Evolutionary conservation across 2,329 filamentous ascomycete species (phyloP), one percentile per base, ranked within the genome.

Genomic region (Metarhizium humberi): DNA sequence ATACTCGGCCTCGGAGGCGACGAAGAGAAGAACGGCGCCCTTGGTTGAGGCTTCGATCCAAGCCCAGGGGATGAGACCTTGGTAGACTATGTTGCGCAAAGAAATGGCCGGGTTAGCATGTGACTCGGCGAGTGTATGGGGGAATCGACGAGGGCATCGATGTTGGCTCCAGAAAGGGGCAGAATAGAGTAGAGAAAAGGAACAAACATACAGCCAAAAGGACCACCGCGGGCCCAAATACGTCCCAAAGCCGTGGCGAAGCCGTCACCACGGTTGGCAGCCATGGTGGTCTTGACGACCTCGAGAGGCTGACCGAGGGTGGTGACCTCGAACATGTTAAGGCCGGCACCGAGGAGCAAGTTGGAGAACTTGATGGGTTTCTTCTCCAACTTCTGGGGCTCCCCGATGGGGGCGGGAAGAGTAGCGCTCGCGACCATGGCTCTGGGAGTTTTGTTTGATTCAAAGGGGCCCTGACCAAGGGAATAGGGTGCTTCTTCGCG

Each of bases 31-130:
- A 66, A 99, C 94, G 67, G 94, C 94, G 72, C 94, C 94, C 79
- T 99, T 99, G 77, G 94, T 97, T 69, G 92, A 97, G 71, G 94
- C 94, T 83, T 99, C 94, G 77, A 99, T 97, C 94, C 94, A 99
- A 75, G 94, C 94, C 92, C 92, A 96, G 61, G 94, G 94, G 73
- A 99, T 97, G 67, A 99, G 88, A 74, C 94, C 94, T 81, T 99
- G 94, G 82, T 96, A 99, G 80, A 96, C 92, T 97, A 70, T 62
- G 96, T 92, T 96, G 70, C 61, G 57, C 55, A 62, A 47, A 42
- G 43, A 42, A 6, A 38, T 3, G 25, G n/a, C 6, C 30, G 14
- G 10, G 52, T 59, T 40, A 61, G 60, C 57, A 54, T 55, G n/a
- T n/a, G 29, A 51, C 20, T 34, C 14, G 5, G 55, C 34, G 36